Evolutionary conservation across 2,329 filamentous ascomycete species (phyloP), one percentile per base, ranked within the genome.

Genomic region (Aspergillus neoniger): DNA sequence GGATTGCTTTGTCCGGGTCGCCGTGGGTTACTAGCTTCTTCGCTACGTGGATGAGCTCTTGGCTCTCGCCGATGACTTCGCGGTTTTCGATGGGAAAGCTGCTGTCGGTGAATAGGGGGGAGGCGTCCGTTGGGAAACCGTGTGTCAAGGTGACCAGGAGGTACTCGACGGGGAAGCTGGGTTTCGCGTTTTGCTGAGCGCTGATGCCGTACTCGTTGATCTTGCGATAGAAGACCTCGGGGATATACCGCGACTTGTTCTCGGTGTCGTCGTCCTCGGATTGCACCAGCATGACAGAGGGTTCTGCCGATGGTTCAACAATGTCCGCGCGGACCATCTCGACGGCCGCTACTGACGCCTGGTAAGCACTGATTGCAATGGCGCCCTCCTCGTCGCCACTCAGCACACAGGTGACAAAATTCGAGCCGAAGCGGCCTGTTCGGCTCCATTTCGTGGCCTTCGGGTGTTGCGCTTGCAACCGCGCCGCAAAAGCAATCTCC

Each of bases 281-380:
- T 63, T 93, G 92, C 4, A 99, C 95, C 49, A 99, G 86, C 94
- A 99, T 97, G 55, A 94, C 88, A 6, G 86, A 88, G 2, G 95
- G 95, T 65, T 98, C 94, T 30, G 93, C 93, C 8, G 92, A 98
- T 7, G 95, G 91, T 75, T 99, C 95, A 62, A 99, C 86, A 65
- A 99, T 93, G 69, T 98, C 91, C 41, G 95, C 93, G 64, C 91
- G 86, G 25, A 96, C 91, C 95, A 99, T 99, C 76, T 99, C 95
- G 4, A 97, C 92, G 0, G 93, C 92, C 15, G 95, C 90, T 68
- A 97, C 96, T 1, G 94, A 96, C 64, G 92, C 93, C 76, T 99
- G 95, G 71, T 98, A 99, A 0, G 93, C 88, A 4, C 92, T 91
- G 63, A 99, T 91, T 17, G 88, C 85, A 67, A 99, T 98, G 64